Percentiles rank a stretch among this genome's conserved stretches.
Evolutionary conservation across 805 yeast genomes (phyloP).

Genomic region (Lipomyces starkeyi): DNA sequence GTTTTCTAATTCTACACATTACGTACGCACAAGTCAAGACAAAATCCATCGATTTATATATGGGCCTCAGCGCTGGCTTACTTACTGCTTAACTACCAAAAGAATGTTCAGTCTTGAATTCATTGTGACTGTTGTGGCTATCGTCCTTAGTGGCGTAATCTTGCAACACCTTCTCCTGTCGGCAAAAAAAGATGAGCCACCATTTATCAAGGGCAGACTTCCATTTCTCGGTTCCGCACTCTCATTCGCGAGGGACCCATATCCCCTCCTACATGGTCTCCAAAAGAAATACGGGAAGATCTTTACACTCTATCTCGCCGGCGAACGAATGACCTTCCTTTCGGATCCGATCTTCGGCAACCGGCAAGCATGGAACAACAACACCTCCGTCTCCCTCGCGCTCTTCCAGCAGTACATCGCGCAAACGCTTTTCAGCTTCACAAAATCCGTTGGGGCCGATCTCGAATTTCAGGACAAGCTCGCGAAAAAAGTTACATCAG

Average conservation of each 20-base stretch:
- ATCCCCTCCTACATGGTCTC: conserved; percentile 6
- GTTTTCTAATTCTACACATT: too few relatives aligned
- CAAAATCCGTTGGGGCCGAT: conserved; percentile 10
- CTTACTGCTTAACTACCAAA: neutral
- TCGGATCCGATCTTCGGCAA: conserved; percentile 30
- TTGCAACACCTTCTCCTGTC: neutral
- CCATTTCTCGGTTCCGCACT: conserved; percentile 26
- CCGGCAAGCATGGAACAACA: conserved; percentile 7
- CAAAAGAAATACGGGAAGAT: conserved; percentile 25
- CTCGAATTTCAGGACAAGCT: conserved; percentile 7
- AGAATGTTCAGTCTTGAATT: neutral
- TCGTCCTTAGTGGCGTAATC: neutral
- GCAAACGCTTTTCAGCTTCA: conserved; percentile 11
- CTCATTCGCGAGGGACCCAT: conserved; percentile 13
- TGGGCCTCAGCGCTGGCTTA: neutral
- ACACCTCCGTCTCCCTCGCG: conserved; percentile 7
- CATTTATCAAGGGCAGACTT: conserved; percentile 22
- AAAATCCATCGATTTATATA: too few relatives aligned
- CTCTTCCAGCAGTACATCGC: conserved; percentile 15
- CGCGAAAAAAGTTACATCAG: conserved; percentile 5
- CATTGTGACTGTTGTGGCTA: neutral
- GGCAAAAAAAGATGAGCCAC: conserved; percentile 6
- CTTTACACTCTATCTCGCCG: conserved; percentile 26
- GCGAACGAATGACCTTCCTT: conserved; percentile 24
- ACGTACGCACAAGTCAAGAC: too few relatives aligned